Base-by-base conservation (phyloP, 305 asterid genomes). In the Fraxinus greggii region DNA sequence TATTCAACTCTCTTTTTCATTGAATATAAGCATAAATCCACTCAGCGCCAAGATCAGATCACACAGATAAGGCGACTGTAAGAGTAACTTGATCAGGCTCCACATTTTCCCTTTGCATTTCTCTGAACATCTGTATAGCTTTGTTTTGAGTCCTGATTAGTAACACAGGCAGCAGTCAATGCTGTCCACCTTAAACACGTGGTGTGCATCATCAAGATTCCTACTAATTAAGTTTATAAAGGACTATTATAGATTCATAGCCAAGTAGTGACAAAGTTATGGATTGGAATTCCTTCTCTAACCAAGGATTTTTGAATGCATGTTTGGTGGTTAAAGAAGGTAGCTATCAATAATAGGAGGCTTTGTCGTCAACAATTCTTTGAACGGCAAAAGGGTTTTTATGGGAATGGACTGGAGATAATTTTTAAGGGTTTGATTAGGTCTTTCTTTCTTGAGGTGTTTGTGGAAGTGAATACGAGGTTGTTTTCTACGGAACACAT, bases 1-100 rank as follows among this genome's bases (percentile, higher is more conserved):
- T 70, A 4, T 70, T 70, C 13, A 31, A 70, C 42, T 31, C 24
- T 76, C 78, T 75, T 24, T 79, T 86, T 35, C 42, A 40, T 77
- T 70, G 72, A 36, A 84, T 84, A 79, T 75, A 88, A 76, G 76
- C 73, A 80, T 82, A 81, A 54, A 86, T 78, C 86, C 86, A 82
- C 54, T 86, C 81, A 17, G 84, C 85, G 24, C 87, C 88, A 9
- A 86, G 77, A 84, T 88, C 85, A 33, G 89, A 80, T 76, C 89
- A 86, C 0, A 87, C 86, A 9, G 86, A 72, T 35, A 88, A 79
- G 76, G 83, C 65, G 69, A 86, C 78, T 38, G 81, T 78, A 86
- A 86, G 84, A 1, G 86, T 88, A 38, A 88, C 86, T 61, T 78
- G 86, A 38, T 87, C 85, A 24, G 89, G 88, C 59, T 75, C 73